Conservation (phyloP, 345 rosid genomes). For the Populus pruinosa region DNA sequence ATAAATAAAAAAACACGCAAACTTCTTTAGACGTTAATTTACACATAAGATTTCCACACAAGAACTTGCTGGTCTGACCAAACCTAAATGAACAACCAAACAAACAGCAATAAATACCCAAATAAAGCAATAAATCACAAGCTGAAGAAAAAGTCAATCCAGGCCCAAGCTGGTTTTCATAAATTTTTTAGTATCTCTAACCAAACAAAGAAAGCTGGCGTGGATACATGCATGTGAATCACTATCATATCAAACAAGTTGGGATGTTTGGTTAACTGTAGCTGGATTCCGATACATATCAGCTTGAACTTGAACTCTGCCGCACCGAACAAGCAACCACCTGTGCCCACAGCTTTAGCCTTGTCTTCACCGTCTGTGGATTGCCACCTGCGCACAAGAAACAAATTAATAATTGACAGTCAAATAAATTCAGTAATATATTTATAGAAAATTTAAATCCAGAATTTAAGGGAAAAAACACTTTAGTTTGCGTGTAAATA, state of each 20-base stretch:
- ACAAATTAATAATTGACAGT: not conserved
- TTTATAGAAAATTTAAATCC: too few species aligned
- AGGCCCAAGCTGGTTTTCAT: not conserved
- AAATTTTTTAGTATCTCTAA: not conserved
- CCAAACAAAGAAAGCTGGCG: conserved; percentile 7
- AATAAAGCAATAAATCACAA: not conserved
- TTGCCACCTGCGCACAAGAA: conserved; percentile 49
- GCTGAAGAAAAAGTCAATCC: not conserved
- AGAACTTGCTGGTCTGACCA: not conserved
- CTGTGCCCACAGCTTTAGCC: conserved; percentile 90
- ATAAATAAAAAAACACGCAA: too few species aligned
- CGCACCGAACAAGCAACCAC: conserved; percentile 92
- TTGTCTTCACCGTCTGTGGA: conserved; percentile 78
- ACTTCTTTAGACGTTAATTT: not conserved
- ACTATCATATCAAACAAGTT: conserved; percentile 11
- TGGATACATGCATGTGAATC: not conserved
- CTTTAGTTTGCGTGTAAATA: not conserved
- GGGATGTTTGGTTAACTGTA: not conserved
- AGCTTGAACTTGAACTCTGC: conserved; percentile 43
- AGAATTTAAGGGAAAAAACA: not conserved
- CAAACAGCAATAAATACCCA: too few species aligned
- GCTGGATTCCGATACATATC: not conserved
- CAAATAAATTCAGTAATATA: not conserved
- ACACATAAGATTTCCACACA: not conserved
- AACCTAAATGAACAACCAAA: not conserved